phyloP scores from a whole-genome alignment of 208 protist species.

The Jaenimonas drosophilae region DNA sequence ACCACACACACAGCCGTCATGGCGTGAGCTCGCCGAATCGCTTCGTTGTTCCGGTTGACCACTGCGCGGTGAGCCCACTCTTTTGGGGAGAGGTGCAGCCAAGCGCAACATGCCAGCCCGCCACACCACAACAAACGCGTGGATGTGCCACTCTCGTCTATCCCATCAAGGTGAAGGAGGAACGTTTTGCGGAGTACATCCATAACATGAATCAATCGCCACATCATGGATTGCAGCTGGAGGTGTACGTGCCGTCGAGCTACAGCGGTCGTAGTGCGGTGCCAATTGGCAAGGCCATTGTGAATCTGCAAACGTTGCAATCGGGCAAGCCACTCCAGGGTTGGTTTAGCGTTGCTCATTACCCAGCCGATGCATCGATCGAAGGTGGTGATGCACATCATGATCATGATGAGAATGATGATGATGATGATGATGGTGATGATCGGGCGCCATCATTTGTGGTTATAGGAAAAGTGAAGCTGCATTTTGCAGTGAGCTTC shows the following conservation, averaged over 20 bases:
- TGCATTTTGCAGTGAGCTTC: conserved; percentile 28
- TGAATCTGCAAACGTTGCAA: conserved; percentile 34
- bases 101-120: conserved; percentile 42
- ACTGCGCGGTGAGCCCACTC: conserved; percentile 63
- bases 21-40: conserved; percentile 33
- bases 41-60: conserved; percentile 63
- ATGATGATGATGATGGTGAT: too few species aligned
- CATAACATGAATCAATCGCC: conserved; percentile 38
- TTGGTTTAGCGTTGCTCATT: conserved; percentile 63
- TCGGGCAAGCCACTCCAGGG: conserved; percentile 30
- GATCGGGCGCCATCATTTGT: conserved; percentile 5
- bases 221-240: conserved; percentile 51
- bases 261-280: conserved; percentile 62
- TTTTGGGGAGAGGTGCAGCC: conserved; percentile 72
- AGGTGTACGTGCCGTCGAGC: conserved; percentile 72
- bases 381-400: not conserved
- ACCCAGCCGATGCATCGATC: too few species aligned
- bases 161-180: conserved; percentile 54
- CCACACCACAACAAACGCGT: conserved; percentile 44
- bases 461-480: conserved; percentile 40
- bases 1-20: not conserved
- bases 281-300: conserved; percentile 45
- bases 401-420: conserved; percentile 1
- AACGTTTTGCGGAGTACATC: conserved; percentile 51
- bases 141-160: conserved; percentile 49